Base-by-base conservation (phyloP, 129 eudicot species). In the Pittosporum tobira region DNA sequence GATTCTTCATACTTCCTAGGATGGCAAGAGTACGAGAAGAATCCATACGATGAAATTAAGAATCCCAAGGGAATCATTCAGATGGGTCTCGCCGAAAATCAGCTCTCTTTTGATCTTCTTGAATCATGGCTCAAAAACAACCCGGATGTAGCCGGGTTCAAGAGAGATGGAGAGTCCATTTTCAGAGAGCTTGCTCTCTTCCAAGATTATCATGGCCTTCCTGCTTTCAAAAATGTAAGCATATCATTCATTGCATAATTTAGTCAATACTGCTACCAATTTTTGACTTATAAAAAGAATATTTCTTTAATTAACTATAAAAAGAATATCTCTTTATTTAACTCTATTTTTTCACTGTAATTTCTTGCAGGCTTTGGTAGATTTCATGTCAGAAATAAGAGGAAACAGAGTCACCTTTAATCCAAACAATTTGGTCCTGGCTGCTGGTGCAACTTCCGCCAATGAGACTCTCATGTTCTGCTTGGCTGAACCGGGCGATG, bases 121-220 rank as follows among this genome's bases (percentile, higher is more conserved):
- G 79, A 78, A 37, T 60, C 67, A 1, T 78, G 79, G 79, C 49
- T 78, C 13, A 55, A 40, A 21, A 64, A 42, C 21, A 78, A 78
- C 59, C 61, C 79, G 19, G 63, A 78, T 19, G 66, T 68, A 22
- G 64, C 73, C 4, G 71, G 63, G 18, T 78, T 73, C 31, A 73
- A 53, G 43, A 61, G 55, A 24, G 46, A 78, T 3, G 76, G 79
- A 19, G 49, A 57, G 34, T 65, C 73, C 61, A 78, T 73, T 6
- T 78, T 78, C 47, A 73, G 63, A 51, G 76, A 78, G 0, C 58
- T 78, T 36, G 79, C 84, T 42, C 73, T 73, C n/a, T 78, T 78
- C 59, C 84, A 73, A 49, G 79, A 78, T 59, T 78, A 78, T 57
- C 79, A 73, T 49, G 84, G 84, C 43, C 71, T 73, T 52, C 79